phyloP scores from a whole-genome alignment of 192 early-diverging fungal genomes.

The Cetraspora pellucida region DNA sequence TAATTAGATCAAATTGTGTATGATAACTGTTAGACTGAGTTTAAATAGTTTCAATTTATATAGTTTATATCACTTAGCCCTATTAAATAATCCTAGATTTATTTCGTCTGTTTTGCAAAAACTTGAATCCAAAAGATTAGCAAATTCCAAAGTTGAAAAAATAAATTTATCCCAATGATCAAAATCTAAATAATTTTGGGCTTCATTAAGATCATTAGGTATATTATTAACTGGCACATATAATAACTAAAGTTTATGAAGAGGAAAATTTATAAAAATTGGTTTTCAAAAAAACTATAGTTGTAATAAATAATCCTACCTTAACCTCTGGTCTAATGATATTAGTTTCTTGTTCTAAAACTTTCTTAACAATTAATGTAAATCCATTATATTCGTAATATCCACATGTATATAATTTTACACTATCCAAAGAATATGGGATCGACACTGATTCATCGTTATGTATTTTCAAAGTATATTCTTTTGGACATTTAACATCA shows the following conservation, averaged over 20 bases:
- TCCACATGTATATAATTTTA: neutral
- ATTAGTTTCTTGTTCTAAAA: conserved; percentile 19
- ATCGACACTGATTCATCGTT: neutral
- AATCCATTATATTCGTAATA: conserved; percentile 18
- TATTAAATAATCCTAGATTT: neutral
- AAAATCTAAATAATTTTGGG: neutral
- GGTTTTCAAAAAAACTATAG: too few relatives aligned
- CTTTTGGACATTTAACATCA: conserved; percentile 2
- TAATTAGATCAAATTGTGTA: too few relatives aligned
- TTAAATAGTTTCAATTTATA: too few relatives aligned
- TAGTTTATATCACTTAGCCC: too few relatives aligned
- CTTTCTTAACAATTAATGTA: neutral
- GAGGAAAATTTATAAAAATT: neutral
- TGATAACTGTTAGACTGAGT: too few relatives aligned
- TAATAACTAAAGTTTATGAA: neutral
- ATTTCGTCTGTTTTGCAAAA: neutral
- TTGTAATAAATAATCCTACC: conserved; percentile 1
- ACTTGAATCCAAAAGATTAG: neutral
- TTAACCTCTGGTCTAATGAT: neutral
- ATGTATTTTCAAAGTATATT: neutral
- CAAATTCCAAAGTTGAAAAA: neutral
- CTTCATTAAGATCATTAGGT: neutral
- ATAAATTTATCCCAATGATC: neutral
- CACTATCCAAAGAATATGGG: conserved; percentile 9
- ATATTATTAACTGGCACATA: neutral